phyloP scores from a whole-genome alignment of 805 yeast species.

The Scheffersomyces ergatensis region DNA sequence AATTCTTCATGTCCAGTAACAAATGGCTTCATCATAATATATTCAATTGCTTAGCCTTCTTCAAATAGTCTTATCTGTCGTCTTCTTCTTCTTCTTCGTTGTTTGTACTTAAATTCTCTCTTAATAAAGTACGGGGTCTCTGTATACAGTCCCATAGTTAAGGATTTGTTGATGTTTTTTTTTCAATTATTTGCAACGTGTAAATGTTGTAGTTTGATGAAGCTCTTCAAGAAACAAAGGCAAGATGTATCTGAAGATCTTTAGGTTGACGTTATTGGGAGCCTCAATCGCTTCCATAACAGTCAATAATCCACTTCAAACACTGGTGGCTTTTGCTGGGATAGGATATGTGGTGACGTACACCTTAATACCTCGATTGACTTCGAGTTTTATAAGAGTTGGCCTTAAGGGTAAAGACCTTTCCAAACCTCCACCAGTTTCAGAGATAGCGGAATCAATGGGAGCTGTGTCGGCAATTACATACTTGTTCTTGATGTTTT shows the following conservation, averaged over 20 bases:
- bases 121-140: too few relatives aligned
- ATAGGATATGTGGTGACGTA: constrained; percentile 63
- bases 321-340: constrained; percentile 66
- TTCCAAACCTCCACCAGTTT: constrained; percentile 69
- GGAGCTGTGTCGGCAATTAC: constrained; percentile 88
- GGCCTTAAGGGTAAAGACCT: constrained; percentile 88
- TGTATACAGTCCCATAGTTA: too few relatives aligned
- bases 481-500: constrained; percentile 75
- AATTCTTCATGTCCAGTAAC: constrained; percentile 91
- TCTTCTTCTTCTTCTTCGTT: too few relatives aligned
- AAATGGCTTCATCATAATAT: constrained; percentile 60
- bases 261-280: constrained; percentile 10
- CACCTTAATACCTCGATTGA: constrained; percentile 65
- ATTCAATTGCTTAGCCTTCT: too few relatives aligned
- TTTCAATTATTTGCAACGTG: background rate
- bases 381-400: constrained; percentile 62
- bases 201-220: background rate
- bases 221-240: too few relatives aligned
- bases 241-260: constrained; percentile 2
- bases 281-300: constrained; percentile 22
- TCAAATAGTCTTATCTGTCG: too few relatives aligned
- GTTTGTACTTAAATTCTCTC: too few relatives aligned
- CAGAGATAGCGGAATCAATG: constrained; percentile 76
- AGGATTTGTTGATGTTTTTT: background rate
- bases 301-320: constrained; percentile 47